Base-by-base conservation (phyloP, 2,329 filamentous ascomycete species). In the Claviceps maximensis region DNA sequence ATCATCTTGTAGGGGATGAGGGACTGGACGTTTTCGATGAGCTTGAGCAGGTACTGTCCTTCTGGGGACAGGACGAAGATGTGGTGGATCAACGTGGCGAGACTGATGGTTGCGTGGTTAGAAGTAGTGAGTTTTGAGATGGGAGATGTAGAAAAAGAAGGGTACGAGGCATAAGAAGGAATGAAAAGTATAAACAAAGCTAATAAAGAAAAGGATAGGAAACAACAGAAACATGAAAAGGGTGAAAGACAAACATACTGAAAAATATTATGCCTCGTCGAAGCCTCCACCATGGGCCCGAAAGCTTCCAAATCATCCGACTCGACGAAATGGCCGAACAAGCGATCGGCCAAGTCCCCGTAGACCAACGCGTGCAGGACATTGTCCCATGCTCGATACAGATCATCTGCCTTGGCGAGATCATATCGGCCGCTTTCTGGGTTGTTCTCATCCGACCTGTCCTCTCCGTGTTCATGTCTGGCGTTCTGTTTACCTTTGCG, bases 81-180 rank as follows among this genome's bases (percentile, higher is more conserved):
- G 58, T 87, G 83, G 60, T 91, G 86, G 49, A 87, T 74, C 53
- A 90, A 78, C 0, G 84, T 86, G 3, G 86, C 86, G 36, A 89
- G 69, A 59, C 85, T 87, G 44, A 15, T n/a, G n/a, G 1, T 4
- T 15, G 17, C 23, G 46, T 33, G 31, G 8, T 33, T 13, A 33
- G 31, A 9, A 44, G 19, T n/a, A n/a, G n/a, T n/a, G n/a, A n/a
- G n/a, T n/a, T n/a, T n/a, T n/a, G n/a, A 25, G 12, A 27, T 36
- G 47, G 3, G 19, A 25, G 17, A 10, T 23, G 17, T 42, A 33
- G 4, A 29, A 4, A 29, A 29, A 29, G 4, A 29, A 29, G 27
- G n/a, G 10, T 2, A 41, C 3, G 38, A 1, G 7, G 17, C 17
- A n/a, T 19, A 41, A 40, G 4, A 38, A 38, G 17, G 1, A 5